These are phyloP conservation scores for Phytophthora sansomeana DNA, from an alignment of 352 stramenopile genomes.

Conservation along the genomic window DNA sequence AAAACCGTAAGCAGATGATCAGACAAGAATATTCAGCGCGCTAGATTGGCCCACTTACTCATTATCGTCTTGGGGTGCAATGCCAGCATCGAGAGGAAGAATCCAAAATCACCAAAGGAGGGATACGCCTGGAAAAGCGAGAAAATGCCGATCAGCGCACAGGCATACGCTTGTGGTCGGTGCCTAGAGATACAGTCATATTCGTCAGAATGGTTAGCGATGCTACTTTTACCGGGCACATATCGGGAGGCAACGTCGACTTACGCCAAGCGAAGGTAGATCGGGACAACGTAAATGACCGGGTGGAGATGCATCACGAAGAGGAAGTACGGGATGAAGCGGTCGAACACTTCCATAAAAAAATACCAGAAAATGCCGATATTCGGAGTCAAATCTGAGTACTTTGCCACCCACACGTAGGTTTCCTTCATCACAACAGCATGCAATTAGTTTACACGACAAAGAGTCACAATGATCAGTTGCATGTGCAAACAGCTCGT, in stretches of 20 bases:
- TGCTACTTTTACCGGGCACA: neutral
- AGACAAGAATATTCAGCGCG: neutral
- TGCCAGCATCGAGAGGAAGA: conserved; percentile 73
- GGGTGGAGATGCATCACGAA: conserved; percentile 84
- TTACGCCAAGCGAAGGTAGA: conserved; percentile 82
- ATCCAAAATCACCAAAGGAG: conserved; percentile 80
- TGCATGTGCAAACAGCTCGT: neutral
- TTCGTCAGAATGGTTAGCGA: conserved; percentile 6
- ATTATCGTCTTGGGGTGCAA: conserved; percentile 85
- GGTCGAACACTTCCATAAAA: conserved; percentile 90
- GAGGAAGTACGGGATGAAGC: conserved; percentile 87
- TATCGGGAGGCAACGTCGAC: conserved; percentile 5
- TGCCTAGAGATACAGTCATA: conserved; percentile 44
- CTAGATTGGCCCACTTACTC: conserved; percentile 44
- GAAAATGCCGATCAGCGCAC: conserved; percentile 74
- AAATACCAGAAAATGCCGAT: conserved; percentile 92
- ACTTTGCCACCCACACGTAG: conserved; percentile 82
- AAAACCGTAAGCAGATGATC: conserved; percentile 7
- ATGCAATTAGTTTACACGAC: neutral
- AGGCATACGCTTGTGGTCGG: conserved; percentile 75
- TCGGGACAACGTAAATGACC: conserved; percentile 80
- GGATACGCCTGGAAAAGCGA: conserved; percentile 85
- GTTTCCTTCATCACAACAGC: conserved; percentile 59
- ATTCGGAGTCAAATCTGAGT: conserved; percentile 86
- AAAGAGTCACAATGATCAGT: neutral